phyloP scores from a whole-genome alignment of 768 basidiomycete genomes.

The Tulasnella sp. region DNA sequence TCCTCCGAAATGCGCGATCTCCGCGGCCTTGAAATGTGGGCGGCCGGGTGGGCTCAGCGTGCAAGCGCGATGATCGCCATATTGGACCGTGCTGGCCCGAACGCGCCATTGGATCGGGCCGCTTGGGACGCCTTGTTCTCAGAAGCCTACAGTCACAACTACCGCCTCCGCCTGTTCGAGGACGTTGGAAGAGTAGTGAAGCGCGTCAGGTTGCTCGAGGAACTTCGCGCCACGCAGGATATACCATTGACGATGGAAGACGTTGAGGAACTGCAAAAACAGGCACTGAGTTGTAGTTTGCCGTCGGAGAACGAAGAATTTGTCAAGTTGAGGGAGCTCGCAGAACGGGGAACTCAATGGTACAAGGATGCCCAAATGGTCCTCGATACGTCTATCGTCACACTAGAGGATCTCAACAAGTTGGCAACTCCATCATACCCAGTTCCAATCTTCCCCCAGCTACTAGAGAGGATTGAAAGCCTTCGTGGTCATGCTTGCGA shows the following conservation, averaged over 20 bases:
- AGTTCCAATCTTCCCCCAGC: conserved; percentile 64
- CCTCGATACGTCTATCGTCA: conserved; percentile 65
- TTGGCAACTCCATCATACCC: conserved; percentile 61
- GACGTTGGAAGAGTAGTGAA: conserved; percentile 81
- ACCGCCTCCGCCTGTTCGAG: conserved; percentile 76
- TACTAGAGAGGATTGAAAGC: conserved; percentile 62
- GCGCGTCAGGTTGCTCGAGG: conserved; percentile 69
- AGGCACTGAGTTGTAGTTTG: conserved; percentile 67
- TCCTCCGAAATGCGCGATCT: conserved; percentile 53
- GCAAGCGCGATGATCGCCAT: conserved; percentile 16
- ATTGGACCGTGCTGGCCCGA: conserved; percentile 46
- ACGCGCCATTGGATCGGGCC: conserved; percentile 49
- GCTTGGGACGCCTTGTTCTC: conserved; percentile 69
- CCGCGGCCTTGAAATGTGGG: conserved; percentile 33
- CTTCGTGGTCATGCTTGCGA: conserved; percentile 68
- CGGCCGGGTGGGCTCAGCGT: conserved; percentile 35
- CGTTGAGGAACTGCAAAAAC: conserved; percentile 64
- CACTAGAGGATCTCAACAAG: conserved; percentile 70
- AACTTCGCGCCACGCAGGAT: conserved; percentile 73
- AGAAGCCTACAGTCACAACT: conserved; percentile 71
- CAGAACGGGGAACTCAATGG: conserved; percentile 72
- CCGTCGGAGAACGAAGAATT: conserved; percentile 62
- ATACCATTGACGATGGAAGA: conserved; percentile 66
- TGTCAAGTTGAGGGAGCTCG: conserved; percentile 58
- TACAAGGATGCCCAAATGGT: conserved; percentile 63